These are phyloP conservation scores for Phialemoniopsis sp. DNA, from an alignment of 2,329 filamentous ascomycete genomes.

Conservation along the genomic window DNA sequence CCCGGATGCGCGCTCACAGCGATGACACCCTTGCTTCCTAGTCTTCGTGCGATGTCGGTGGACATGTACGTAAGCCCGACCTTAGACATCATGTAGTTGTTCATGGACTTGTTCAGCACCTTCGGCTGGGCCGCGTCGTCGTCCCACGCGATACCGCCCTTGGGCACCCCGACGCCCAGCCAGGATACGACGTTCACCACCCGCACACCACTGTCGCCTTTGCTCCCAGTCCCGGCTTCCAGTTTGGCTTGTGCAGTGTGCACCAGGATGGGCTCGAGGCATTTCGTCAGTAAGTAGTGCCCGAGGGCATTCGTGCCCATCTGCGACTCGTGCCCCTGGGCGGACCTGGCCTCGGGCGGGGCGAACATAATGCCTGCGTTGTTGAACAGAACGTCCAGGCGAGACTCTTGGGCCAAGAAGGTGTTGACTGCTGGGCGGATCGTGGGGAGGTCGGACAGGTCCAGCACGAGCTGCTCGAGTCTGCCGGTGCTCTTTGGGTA, in stretches of 20 bases:
- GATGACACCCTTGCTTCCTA: conserved; percentile 6
- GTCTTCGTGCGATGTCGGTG: conserved; percentile 7
- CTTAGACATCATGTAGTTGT: conserved; percentile 5
- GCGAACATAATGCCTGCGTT: conserved; percentile 30
- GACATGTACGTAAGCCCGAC: conserved; percentile 2
- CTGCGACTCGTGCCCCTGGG: conserved; percentile 16
- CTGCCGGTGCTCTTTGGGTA: conserved; percentile 21
- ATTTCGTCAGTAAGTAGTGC: conserved; percentile 14
- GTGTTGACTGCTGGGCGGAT: conserved; percentile 17
- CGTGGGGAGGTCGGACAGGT: conserved; percentile 23
- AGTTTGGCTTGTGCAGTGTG: conserved; percentile 5
- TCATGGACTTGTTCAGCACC: conserved; percentile 1
- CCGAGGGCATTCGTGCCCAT: conserved; percentile 17
- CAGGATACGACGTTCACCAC: conserved; percentile 13
- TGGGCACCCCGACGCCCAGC: conserved; percentile 6
- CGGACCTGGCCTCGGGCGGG: conserved; percentile 18
- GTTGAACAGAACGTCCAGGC: conserved; percentile 29
- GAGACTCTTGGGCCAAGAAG: conserved; percentile 20
- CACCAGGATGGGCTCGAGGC: conserved; percentile 13
- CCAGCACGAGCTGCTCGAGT: conserved; percentile 33
- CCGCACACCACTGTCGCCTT: conserved; percentile 8
- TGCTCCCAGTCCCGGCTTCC: background rate
- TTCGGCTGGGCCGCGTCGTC: conserved; percentile 7
- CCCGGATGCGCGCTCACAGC: conserved; percentile 29
- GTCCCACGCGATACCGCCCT: conserved; percentile 8